These are phyloP conservation scores for Solanum hybrid DNA, from an alignment of 305 asterid species.

Conservation along the genomic window DNA sequence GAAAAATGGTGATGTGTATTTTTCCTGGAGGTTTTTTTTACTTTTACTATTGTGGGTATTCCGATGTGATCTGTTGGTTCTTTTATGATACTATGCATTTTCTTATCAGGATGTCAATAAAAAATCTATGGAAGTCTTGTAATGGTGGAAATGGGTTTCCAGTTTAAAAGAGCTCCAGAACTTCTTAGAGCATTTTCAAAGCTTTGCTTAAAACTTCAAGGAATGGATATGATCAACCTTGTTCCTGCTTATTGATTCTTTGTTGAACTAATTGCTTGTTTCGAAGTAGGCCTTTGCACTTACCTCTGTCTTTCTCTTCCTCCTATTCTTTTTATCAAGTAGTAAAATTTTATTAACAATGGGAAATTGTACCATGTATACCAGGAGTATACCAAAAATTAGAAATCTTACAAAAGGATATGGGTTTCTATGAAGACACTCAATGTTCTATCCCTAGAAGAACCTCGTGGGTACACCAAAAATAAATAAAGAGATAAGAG, in stretches of 20 bases:
- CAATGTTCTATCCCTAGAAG: not conserved
- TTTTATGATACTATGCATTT: not conserved
- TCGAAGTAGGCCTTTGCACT: not conserved
- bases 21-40: not conserved
- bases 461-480: not conserved
- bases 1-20: not conserved
- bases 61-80: not conserved
- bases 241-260: not conserved
- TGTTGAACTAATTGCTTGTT: not conserved
- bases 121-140: not conserved
- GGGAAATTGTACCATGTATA: not conserved
- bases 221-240: not conserved
- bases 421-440: not conserved
- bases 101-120: not conserved
- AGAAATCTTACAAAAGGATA: not conserved
- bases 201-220: not conserved
- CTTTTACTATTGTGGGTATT: not conserved
- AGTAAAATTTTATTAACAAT: not conserved
- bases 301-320: not conserved
- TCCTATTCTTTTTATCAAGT: not conserved
- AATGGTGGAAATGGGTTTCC: not conserved
- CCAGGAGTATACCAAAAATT: not conserved
- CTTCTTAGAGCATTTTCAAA: not conserved
- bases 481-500: not conserved
- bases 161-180: not conserved